Evolutionary conservation across 805 yeast genomes (phyloP), one percentile per base, ranked within the genome.

Genomic region (Maudiozyma bulderi): DNA sequence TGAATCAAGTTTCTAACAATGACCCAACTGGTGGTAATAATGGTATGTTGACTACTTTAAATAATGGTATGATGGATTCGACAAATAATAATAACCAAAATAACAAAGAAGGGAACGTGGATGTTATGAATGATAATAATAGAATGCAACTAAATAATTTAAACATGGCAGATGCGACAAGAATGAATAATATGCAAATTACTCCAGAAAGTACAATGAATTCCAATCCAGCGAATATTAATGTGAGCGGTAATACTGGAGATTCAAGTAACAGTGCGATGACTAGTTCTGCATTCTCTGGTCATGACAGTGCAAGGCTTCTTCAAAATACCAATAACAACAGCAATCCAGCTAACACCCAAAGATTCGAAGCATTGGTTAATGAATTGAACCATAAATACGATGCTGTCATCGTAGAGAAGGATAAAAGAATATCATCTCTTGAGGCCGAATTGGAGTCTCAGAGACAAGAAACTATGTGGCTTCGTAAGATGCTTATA

Each of bases 401-500:
- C 47, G 54, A 48, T 4, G 41, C 45, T n/a, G 34, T 57, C 6
- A 13, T 59, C 31, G 45, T 35, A 14, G 62, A 59, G 44, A 59
- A 58, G 47, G 59, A 58, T 38, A 50, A 47, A 29, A 39, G 61
- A 40, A 56, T 60, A 5, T 31, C 46, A 33, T 44, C 49, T 3
- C 52, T 60, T 13, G 57, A 58, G 41, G 43, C 50, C 15, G 62
- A 58, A 38, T 42, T 60, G 14, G 56, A 56, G 20, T 31, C 51
- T 14, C 60, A 58, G 45, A 47, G 59, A 37, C 57, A 57, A 43
- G 62, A 59, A 40, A 52, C 58, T 1, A 14, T 46, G 26, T 57
- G 59, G 59, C 47, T 59, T 31, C 52, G 57, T 30, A 59, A 56
- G 41, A 49, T 59, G 53, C 48, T 59, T 5, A 52, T 58, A 34